phyloP scores from a whole-genome alignment of 2,329 filamentous ascomycete species.

The Cordyceps fumosorosea region DNA sequence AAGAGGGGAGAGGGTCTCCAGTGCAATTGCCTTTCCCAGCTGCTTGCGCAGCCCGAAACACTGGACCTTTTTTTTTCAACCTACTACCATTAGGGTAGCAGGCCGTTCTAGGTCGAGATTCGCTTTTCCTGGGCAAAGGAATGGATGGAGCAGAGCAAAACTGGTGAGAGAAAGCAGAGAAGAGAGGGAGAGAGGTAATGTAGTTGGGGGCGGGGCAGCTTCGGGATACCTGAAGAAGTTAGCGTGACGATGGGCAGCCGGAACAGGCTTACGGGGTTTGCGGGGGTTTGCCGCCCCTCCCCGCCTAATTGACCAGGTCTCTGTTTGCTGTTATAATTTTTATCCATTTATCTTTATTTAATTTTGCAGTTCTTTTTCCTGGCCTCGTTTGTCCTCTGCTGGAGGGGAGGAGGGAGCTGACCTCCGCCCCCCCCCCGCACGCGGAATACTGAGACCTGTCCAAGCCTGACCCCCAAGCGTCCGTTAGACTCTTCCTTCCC shows the following conservation, averaged over 20 bases:
- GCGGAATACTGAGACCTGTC: neutral
- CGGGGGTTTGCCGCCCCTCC: neutral
- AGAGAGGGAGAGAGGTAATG: neutral
- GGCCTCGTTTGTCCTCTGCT: neutral
- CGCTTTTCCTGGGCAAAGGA: neutral
- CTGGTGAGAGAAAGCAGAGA: neutral
- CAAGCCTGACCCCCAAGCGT: neutral
- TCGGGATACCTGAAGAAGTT: conserved; percentile 1
- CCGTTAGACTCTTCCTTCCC: neutral
- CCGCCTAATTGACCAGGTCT: neutral
- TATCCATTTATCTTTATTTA: neutral
- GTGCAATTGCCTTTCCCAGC: conserved; percentile 1
- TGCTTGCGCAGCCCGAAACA: conserved; percentile 8
- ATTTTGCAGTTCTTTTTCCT: neutral
- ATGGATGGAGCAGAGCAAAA: too few species aligned
- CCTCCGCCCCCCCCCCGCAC: too few species aligned
- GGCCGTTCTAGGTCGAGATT: conserved; percentile 4
- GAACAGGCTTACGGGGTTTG: neutral
- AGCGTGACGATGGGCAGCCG: neutral
- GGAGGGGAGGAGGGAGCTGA: neutral
- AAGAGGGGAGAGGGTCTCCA: neutral
- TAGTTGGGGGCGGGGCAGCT: neutral
- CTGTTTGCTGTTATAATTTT: neutral
- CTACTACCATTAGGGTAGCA: conserved; percentile 8
- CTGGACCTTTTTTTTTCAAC: neutral